Conservation (phyloP, 1,284 basidiomycete genomes). For the Sphaerobolus stellatus region DNA sequence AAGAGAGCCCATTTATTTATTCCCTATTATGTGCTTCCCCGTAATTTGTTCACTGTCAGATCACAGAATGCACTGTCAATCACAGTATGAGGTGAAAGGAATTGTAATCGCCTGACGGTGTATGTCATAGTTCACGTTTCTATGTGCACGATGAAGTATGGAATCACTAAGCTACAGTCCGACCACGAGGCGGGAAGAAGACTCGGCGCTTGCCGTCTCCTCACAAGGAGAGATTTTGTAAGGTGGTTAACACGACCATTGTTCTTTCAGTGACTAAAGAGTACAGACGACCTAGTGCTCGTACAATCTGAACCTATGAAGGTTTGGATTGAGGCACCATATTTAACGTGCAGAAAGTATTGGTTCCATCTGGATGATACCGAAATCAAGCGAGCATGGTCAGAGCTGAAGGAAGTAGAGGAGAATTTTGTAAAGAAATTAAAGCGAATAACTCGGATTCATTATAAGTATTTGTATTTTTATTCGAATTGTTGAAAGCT, state of each 20-base stretch:
- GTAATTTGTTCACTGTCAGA: no score
- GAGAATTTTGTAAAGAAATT: no score
- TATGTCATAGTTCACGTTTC: no score
- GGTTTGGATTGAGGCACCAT: neutral
- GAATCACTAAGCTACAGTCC: neutral
- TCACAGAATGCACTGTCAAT: no score
- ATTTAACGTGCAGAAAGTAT: neutral
- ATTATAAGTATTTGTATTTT: no score
- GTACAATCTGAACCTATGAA: neutral
- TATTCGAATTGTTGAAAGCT: no score
- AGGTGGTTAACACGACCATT: no score
- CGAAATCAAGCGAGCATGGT: neutral
- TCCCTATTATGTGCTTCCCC: neutral
- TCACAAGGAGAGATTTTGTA: neutral
- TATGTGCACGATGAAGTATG: neutral
- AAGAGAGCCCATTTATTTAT: neutral
- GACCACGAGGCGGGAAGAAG: neutral
- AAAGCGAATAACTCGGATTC: no score
- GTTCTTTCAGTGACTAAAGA: no score
- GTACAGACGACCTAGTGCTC: neutral
- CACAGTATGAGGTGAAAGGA: no score
- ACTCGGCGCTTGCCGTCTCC: neutral
- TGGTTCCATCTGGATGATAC: neutral
- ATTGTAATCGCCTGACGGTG: no score
- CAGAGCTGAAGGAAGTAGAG: neutral